phyloP scores from a whole-genome alignment of 257 asterid species.

The Scutellaria baicalensis region DNA sequence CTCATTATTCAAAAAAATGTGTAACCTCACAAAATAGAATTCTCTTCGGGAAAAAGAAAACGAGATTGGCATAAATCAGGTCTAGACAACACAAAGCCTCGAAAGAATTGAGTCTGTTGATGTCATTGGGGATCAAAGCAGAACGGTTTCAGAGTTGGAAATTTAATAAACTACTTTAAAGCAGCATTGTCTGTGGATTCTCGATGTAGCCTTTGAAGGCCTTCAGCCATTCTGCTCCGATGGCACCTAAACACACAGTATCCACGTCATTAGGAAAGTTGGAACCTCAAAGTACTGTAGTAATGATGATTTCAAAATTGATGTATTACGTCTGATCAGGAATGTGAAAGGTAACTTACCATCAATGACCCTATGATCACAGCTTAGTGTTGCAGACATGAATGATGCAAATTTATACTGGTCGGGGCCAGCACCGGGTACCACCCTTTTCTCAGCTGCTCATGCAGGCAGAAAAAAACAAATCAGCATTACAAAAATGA shows the following conservation, averaged over 20 bases:
- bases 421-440: conserved; percentile 70
- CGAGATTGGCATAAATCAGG: neutral
- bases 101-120: conserved; percentile 1
- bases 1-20: conserved; percentile 31
- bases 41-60: conserved; percentile 8
- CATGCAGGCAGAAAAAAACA: conserved; percentile 9
- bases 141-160: neutral
- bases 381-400: conserved; percentile 87
- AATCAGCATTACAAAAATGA: neutral
- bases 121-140: conserved; percentile 9
- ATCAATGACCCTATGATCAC: conserved; percentile 97
- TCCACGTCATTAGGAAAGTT: neutral
- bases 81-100: neutral
- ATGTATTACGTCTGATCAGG: too few relatives aligned
- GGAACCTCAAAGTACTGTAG: neutral
- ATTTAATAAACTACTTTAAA: conserved; percentile 24
- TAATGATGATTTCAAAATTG: neutral
- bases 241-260: conserved; percentile 61
- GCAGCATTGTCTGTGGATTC: conserved; percentile 90
- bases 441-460: conserved; percentile 87
- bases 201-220: conserved; percentile 95
- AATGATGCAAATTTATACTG: conserved; percentile 52
- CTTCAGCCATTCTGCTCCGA: conserved; percentile 99
- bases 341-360: conserved; percentile 38
- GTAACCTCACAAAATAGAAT: conserved; percentile 1